Base-by-base conservation (phyloP, 768 basidiomycete genomes). In the Gautieria morchelliformis region DNA sequence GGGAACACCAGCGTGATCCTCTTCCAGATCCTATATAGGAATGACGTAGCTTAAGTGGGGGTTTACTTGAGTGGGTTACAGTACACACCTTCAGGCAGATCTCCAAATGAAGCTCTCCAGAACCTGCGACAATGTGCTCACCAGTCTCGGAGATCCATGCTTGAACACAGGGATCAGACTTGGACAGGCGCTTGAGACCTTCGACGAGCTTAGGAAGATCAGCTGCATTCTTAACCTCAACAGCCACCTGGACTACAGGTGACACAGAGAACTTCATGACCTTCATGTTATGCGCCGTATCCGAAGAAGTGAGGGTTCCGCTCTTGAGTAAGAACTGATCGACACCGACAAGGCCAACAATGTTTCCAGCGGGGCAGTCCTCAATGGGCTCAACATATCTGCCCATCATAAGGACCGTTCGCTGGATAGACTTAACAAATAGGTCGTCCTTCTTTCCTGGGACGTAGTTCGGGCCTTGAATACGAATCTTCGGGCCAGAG, bases 241-340 rank as follows among this genome's bases (percentile, higher is more conserved):
- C 96, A 63, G 96, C 92, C 68, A 98, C 93, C 71, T 85, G 96
- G 46, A 99, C 96, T 79, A 99, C 96, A 64, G 96, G 96, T 32
- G 96, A 98, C 57, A 99, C 96, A 72, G 94, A 98, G 83, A 97
- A 97, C 77, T 89, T 92, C 96, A 99, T 99, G 74, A 99, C 93
- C 78, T 79, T 92, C 93, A 99, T 96, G 81, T 99, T 99, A 81
- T 99, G 96, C 52, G 96, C 96, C 53, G 93, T 96, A 77, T 98
- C 96, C 50, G 93, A 93, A 60, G 90, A 84, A 60, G 96, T 99
- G 68, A 99, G 83, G 61, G 96, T 99, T 71, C 96, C 96, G 64
- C 84, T 93, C 85, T 99, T 99, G 72, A 99, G 87, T 77, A 99
- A 75, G 91, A 98, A 99, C 76, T 99, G 96, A 75, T 99, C 96